These are phyloP conservation scores for Cicer yamashitae DNA, from an alignment of 306 rosid genomes.

Conservation along the genomic window DNA sequence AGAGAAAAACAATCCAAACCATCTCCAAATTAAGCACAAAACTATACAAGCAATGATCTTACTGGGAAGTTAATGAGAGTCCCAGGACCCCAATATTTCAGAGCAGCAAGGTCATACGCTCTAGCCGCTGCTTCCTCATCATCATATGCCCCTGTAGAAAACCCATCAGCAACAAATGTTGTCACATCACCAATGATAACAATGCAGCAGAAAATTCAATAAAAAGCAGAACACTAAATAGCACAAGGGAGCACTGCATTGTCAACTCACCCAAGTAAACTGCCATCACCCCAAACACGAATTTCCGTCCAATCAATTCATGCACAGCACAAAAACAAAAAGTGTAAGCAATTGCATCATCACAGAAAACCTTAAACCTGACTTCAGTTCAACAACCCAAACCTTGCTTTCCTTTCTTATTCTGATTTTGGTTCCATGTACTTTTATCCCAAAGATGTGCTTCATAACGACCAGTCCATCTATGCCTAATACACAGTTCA, in stretches of 20 bases:
- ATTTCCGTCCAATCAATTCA: conserved; percentile 50
- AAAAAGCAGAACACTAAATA: background rate
- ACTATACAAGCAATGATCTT: conserved; percentile 45
- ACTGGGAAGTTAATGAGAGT: conserved; percentile 97
- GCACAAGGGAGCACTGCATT: background rate
- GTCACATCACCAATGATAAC: conserved; percentile 1
- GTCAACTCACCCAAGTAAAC: conserved; percentile 92
- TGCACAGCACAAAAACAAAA: conserved; percentile 48
- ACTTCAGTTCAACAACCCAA: conserved; percentile 9
- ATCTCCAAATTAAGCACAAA: background rate
- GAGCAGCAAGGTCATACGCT: conserved; percentile 99
- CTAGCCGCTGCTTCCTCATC: conserved; percentile 99
- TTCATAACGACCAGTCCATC: conserved; percentile 99
- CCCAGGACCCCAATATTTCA: conserved; percentile 99
- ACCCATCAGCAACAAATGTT: conserved; percentile 26
- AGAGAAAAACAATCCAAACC: background rate
- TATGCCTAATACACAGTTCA: conserved; percentile 72
- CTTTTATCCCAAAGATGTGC: conserved; percentile 99
- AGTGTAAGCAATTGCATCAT: conserved; percentile 48
- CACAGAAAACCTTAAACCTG: conserved; percentile 1
- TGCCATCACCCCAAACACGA: conserved; percentile 52
- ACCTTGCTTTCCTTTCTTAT: conserved; percentile 99
- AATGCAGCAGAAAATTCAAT: conserved; percentile 2
- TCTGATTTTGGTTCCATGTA: conserved; percentile 99
- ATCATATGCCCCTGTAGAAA: conserved; percentile 85